Percentiles rank a stretch among this genome's conserved stretches.
Evolutionary conservation across 1,139 yeast genomes (phyloP).

Genomic region (Hyphopichia wangnamkhiaoensis): DNA sequence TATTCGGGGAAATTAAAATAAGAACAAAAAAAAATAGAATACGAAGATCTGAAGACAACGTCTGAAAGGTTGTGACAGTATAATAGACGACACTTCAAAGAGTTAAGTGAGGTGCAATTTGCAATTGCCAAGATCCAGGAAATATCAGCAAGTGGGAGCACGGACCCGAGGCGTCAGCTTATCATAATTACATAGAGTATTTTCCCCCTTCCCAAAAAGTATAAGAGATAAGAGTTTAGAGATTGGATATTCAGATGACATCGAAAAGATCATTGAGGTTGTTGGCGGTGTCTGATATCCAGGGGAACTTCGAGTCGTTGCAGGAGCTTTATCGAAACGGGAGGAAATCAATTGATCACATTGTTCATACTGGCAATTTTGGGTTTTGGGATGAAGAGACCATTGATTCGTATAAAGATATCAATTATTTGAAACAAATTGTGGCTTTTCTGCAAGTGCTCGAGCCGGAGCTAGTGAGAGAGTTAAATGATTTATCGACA

Average conservation of each 20-base stretch:
- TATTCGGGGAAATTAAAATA: too few species aligned
- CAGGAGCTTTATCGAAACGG: slow-evolving; percentile 19
- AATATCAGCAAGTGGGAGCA: too few species aligned
- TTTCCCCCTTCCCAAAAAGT: too few species aligned
- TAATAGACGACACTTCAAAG: too few species aligned
- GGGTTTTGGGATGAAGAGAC: slow-evolving; percentile 72
- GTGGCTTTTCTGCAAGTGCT: slow-evolving; percentile 68
- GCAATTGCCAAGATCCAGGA: too few species aligned
- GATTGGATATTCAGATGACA: background rate
- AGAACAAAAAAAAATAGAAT: too few species aligned
- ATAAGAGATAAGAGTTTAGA: too few species aligned
- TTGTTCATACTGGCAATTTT: slow-evolving; percentile 77
- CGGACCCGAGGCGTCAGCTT: too few species aligned
- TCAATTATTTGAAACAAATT: slow-evolving; percentile 59
- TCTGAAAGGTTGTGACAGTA: too few species aligned
- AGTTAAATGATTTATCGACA: slow-evolving; percentile 47
- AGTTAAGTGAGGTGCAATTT: too few species aligned
- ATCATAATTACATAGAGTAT: too few species aligned
- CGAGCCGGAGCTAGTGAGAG: slow-evolving; percentile 44
- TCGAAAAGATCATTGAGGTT: slow-evolving; percentile 12
- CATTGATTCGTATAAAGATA: slow-evolving; percentile 51
- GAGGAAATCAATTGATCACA: slow-evolving; percentile 24
- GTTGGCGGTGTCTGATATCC: slow-evolving; percentile 34
- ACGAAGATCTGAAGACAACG: too few species aligned
- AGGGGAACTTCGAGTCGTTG: slow-evolving; percentile 31